phyloP scores from a whole-genome alignment of 2,329 filamentous ascomycete species.

The Apiospora arundinis region DNA sequence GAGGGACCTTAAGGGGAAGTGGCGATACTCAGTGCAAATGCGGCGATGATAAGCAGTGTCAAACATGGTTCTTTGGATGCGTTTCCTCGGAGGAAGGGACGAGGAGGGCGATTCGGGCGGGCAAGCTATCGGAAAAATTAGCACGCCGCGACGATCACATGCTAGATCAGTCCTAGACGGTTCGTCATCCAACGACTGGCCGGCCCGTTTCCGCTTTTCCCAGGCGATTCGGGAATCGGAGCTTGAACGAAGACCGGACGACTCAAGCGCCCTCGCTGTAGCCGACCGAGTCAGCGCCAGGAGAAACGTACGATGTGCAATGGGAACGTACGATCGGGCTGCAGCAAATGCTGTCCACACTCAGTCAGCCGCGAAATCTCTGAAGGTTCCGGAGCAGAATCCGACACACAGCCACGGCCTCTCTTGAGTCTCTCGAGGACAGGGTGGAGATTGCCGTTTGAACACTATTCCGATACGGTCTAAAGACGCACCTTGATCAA shows the following conservation, averaged over 20 bases:
- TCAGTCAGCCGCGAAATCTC: neutral
- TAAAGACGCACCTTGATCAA: neutral
- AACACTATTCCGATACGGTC: neutral
- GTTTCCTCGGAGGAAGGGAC: neutral
- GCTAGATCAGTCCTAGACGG: neutral
- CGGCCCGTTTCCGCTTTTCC: slow-evolving; percentile 3
- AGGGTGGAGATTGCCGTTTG: neutral
- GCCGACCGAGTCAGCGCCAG: neutral
- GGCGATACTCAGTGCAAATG: neutral
- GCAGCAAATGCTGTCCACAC: neutral
- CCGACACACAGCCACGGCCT: neutral
- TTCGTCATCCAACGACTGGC: neutral
- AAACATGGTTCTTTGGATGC: neutral
- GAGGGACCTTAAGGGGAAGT: neutral
- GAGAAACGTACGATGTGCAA: neutral
- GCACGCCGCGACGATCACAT: neutral
- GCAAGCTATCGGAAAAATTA: neutral
- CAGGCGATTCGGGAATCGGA: neutral
- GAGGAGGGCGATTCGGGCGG: neutral
- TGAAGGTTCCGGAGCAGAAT: neutral
- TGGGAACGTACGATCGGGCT: neutral
- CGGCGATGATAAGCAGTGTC: neutral
- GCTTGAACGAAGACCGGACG: neutral
- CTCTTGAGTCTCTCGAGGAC: neutral
- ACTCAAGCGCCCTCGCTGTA: neutral